These are phyloP conservation scores for Fusarium drepaniforme DNA, from an alignment of 2,329 filamentous ascomycete species.

Conservation along the genomic window DNA sequence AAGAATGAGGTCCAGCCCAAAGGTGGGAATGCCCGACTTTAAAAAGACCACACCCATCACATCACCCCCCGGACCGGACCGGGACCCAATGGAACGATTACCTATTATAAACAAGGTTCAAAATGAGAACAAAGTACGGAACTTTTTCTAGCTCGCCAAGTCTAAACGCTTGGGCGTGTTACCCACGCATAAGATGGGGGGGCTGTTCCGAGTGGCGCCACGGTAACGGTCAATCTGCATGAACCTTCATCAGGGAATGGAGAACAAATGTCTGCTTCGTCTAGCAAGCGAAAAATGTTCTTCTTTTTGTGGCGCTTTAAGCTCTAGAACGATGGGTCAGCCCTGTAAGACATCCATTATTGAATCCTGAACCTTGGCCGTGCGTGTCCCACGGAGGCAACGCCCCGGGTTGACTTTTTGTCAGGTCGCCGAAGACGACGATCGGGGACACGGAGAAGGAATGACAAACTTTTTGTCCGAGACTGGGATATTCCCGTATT, in stretches of 20 bases:
- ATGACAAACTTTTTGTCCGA: not conserved
- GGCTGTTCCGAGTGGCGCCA: not conserved
- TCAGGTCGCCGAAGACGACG: not conserved
- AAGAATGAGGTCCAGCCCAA: not conserved
- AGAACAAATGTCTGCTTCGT: not conserved
- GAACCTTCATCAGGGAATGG: not conserved
- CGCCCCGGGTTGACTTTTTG: not conserved
- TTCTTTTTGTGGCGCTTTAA: not conserved
- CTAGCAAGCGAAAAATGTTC: not conserved
- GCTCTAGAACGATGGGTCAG: constrained; percentile 1
- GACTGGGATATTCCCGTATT: not conserved
- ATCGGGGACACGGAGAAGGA: not conserved
- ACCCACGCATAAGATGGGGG: not conserved
- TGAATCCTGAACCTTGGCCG: not conserved
- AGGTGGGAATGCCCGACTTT: not conserved
- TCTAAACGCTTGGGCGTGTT: not conserved
- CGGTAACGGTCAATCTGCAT: not conserved
- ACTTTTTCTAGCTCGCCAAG: not conserved
- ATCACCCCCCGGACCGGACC: not conserved
- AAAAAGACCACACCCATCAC: not conserved
- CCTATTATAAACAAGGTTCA: not conserved
- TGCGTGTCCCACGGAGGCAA: not conserved
- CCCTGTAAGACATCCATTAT: not conserved
- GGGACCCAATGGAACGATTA: not conserved
- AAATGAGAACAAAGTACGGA: not conserved